Evolutionary conservation across 164 flowering plant genomes (phyloP).

Genomic region (Warburgia ugandensis): DNA sequence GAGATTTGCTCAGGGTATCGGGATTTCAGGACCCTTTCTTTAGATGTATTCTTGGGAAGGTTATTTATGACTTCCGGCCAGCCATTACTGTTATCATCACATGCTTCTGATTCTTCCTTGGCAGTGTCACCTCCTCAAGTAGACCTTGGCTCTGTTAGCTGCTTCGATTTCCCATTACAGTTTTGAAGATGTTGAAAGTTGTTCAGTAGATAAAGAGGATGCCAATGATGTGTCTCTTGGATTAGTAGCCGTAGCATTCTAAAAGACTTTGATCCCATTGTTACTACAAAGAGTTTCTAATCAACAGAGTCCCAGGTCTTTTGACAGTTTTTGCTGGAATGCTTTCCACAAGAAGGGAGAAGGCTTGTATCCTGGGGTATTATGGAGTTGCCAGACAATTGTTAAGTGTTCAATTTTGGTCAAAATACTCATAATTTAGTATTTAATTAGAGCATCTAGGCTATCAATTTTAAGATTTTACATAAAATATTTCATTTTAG

Average conservation of each 20-base stretch:
- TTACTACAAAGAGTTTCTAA: constrained; percentile 8
- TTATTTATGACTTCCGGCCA: constrained; percentile 49
- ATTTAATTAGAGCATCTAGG: too few relatives aligned
- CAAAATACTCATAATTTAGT: too few relatives aligned
- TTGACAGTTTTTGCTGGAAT: constrained; percentile 31
- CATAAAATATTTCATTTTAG: too few relatives aligned
- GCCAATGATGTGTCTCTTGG: constrained; percentile 11
- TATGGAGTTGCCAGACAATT: constrained; percentile 44
- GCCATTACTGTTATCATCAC: constrained; percentile 35
- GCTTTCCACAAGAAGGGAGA: constrained; percentile 33
- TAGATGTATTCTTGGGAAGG: constrained; percentile 33
- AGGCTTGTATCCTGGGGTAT: constrained; percentile 53
- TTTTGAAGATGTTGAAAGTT: constrained; percentile 21
- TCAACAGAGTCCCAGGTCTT: constrained; percentile 26
- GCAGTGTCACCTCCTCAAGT: constrained; percentile 13
- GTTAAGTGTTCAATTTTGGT: constrained; percentile 36
- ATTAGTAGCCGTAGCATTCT: constrained; percentile 8
- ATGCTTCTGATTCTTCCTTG: constrained; percentile 15
- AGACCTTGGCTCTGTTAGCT: constrained; percentile 22
- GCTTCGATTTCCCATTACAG: constrained; percentile 30
- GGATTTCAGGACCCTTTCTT: constrained; percentile 8
- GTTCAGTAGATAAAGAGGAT: constrained; percentile 19
- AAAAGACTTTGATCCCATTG: constrained; percentile 10
- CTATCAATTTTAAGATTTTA: too few relatives aligned
- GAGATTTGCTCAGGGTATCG: constrained; percentile 4